These are phyloP conservation scores for Schizophyllum commune DNA, from an alignment of 1,284 basidiomycete species.

Conservation along the genomic window DNA sequence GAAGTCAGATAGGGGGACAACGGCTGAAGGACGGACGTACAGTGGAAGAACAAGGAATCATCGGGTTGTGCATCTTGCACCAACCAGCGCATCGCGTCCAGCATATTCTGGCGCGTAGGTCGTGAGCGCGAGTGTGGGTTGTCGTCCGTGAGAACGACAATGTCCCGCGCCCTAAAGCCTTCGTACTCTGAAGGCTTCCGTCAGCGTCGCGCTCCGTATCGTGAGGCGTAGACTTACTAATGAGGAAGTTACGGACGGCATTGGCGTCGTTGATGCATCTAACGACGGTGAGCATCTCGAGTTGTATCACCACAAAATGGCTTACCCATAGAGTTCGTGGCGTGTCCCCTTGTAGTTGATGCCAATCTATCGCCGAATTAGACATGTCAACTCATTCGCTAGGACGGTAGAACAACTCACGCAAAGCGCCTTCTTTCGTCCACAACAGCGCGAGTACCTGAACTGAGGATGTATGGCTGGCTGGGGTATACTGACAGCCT, in stretches of 20 bases:
- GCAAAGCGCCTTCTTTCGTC: conserved; percentile 65
- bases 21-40: conserved; percentile 30
- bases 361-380: conserved; percentile 43
- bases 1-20: not conserved
- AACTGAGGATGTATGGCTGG: conserved; percentile 21
- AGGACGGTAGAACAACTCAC: conserved; percentile 30
- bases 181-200: conserved; percentile 37
- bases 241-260: conserved; percentile 65
- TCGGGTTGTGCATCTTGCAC: conserved; percentile 65
- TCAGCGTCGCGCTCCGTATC: too few relatives aligned
- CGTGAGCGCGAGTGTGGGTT: conserved; percentile 45
- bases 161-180: conserved; percentile 63
- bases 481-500: not conserved
- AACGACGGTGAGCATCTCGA: too few relatives aligned
- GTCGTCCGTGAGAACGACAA: conserved; percentile 77
- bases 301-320: not conserved
- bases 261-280: conserved; percentile 76
- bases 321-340: conserved; percentile 50
- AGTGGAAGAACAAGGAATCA: conserved; percentile 87
- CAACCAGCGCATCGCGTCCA: conserved; percentile 86
- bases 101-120: conserved; percentile 75
- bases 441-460: conserved; percentile 66
- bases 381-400: not conserved
- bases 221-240: too few relatives aligned
- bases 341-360: conserved; percentile 71